Base-by-base conservation (phyloP, 2,329 filamentous ascomycete genomes). In the Sporothrix inflata region DNA sequence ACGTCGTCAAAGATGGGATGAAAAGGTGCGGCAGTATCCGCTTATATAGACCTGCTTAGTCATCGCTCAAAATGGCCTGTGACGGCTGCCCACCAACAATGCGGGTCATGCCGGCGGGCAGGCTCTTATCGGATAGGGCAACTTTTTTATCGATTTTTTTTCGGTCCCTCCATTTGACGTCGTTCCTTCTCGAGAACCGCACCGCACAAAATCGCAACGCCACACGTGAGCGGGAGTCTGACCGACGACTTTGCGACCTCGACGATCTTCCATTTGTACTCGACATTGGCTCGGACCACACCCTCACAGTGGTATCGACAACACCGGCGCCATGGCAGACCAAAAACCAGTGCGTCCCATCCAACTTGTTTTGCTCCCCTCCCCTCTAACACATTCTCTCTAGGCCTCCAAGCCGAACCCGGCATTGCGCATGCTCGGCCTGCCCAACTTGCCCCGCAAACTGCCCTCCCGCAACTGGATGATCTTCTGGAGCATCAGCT, bases 401-500 rank as follows among this genome's bases (percentile, higher is more conserved):
- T 16, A 60, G 55, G 30, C 53, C 3, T 19, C 57, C 60, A 27
- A 42, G 57, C 57, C 57, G 34, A 95, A 95, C 82, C 91, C 91
- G 57, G 92, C 90, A 70, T 88, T 93, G 77, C 89, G 88, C 75
- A 92, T 93, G 87, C 89, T 96, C 83, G 95, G 95, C 72, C 85
- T 99, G 73, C 95, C 95, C 68, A 92, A 91, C 76, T 88, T 98
- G 74, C 92, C 92, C 73, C 87, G 90, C 77, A 94, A 90, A 81
- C 89, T 99, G 21, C 96, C 96, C 8, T 98, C 95, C 21, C 92
- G 96, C 74, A 98, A 98, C 81, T 99, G 96, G 96, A 89, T 96
- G 83, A 98, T 99, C 78, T 99, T 99, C 84, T 90, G 94, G 82
- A 86, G 91, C 63, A 81, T 98, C 71, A 91, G 91, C 12, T 91